Percentiles rank a stretch among this genome's conserved stretches.
phyloP scores from a whole-genome alignment of 78 protist species.

The Protostelium mycophagum region DNA sequence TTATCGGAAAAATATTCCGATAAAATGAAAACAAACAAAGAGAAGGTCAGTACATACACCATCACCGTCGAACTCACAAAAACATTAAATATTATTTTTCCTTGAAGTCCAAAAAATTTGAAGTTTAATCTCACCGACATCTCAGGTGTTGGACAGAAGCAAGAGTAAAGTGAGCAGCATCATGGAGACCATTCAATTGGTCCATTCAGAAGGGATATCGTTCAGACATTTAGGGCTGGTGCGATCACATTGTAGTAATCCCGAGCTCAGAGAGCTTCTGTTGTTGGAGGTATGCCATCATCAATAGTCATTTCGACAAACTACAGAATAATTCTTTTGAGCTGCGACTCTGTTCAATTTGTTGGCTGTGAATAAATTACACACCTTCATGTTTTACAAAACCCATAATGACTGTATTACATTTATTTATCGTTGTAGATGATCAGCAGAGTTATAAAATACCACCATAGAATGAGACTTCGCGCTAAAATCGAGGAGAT shows the following conservation, averaged over 20 bases:
- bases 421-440: too few relatives aligned
- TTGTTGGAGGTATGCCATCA: neutral
- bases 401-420: too few relatives aligned
- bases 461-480: neutral
- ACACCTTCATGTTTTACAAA: too few relatives aligned
- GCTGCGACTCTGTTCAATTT: too few relatives aligned
- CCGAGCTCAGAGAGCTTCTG: neutral
- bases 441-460: neutral
- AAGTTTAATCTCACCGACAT: too few relatives aligned
- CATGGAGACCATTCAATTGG: neutral
- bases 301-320: neutral
- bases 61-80: too few relatives aligned
- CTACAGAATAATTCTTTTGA: too few relatives aligned
- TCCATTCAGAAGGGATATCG: neutral
- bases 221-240: neutral
- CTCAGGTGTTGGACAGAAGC: neutral
- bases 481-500: neutral
- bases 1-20: neutral
- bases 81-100: too few relatives aligned
- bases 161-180: neutral
- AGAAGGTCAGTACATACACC: too few relatives aligned
- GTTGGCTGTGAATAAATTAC: too few relatives aligned
- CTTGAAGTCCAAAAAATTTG: too few relatives aligned
- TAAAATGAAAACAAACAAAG: neutral
- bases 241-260: neutral